Conservation (phyloP, 345 rosid genomes). For the Noccaea caerulescens region DNA sequence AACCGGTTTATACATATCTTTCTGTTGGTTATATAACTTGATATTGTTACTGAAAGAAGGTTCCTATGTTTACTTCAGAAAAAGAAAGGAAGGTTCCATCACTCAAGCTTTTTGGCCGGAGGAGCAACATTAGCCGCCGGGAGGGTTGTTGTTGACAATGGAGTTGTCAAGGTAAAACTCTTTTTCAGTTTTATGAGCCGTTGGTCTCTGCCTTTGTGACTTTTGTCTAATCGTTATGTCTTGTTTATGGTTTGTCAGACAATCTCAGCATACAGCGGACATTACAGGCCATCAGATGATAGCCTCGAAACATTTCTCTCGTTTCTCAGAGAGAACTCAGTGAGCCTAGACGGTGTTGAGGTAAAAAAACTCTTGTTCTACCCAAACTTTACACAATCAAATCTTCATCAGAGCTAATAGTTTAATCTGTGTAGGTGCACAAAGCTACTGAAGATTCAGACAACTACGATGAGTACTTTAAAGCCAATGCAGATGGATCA, state of each 20-base stretch:
- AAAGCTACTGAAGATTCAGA: conserved; percentile 71
- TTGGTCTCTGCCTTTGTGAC: neutral
- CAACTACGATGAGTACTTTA: conserved; percentile 48
- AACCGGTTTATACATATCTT: neutral
- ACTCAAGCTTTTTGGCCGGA: conserved; percentile 96
- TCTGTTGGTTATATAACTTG: neutral
- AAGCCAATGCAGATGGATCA: conserved; percentile 36
- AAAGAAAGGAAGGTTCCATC: conserved; percentile 91
- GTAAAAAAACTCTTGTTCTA: conserved; percentile 45
- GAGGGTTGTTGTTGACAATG: conserved; percentile 68
- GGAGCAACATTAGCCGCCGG: conserved; percentile 95
- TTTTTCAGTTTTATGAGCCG: neutral
- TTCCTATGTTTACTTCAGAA: conserved; percentile 55
- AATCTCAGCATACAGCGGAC: conserved; percentile 91
- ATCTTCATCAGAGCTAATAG: conserved; percentile 4
- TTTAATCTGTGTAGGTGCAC: conserved; percentile 51
- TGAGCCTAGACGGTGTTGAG: conserved; percentile 68
- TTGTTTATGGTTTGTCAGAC: conserved; percentile 47
- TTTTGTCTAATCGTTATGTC: conserved; percentile 2
- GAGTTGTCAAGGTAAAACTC: conserved; percentile 69
- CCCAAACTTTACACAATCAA: neutral
- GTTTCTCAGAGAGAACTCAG: conserved; percentile 70
- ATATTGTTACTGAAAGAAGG: neutral
- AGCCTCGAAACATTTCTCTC: conserved; percentile 63
- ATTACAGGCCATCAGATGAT: conserved; percentile 82